Conservation (phyloP, 805 yeast species). For the Millerozyma acaciae region DNA sequence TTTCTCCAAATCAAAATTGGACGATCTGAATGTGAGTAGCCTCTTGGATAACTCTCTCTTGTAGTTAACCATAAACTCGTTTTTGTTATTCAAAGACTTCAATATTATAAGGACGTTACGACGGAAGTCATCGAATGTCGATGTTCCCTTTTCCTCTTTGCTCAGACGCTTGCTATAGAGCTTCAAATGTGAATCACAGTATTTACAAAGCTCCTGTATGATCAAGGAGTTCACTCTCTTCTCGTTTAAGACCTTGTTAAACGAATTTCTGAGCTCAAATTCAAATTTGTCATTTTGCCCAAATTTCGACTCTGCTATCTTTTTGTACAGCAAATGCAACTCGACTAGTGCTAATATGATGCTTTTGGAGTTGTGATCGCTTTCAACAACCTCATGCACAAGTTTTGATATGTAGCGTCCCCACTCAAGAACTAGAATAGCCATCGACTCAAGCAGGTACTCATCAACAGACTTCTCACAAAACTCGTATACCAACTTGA, state of each 20-base stretch:
- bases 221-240: conserved; percentile 13
- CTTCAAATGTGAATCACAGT: conserved; percentile 28
- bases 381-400: conserved; percentile 7
- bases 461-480: conserved; percentile 16
- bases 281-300: conserved; percentile 19
- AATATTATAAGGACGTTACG: conserved; percentile 23
- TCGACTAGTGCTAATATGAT: conserved; percentile 12
- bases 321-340: conserved; percentile 11
- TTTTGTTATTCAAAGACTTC: conserved; percentile 31
- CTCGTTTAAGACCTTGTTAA: conserved; percentile 16
- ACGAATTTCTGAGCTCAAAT: conserved; percentile 29
- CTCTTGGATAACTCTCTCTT: conserved; percentile 36
- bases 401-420: conserved; percentile 12
- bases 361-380: conserved; percentile 5
- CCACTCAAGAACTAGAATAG: conserved; percentile 23
- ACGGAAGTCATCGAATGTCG: conserved; percentile 14
- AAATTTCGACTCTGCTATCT: conserved; percentile 11
- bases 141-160: conserved; percentile 3
- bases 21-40: conserved; percentile 23
- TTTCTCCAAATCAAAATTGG: conserved; percentile 17
- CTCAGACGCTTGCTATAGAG: conserved; percentile 8
- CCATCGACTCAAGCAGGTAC: conserved; percentile 17
- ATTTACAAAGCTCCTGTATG: conserved; percentile 24
- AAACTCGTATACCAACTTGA: conserved; percentile 14
- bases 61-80: conserved; percentile 27